These are phyloP conservation scores for Mytilinidion resinicola DNA, from an alignment of 495 filamentous ascomycete genomes.

Conservation along the genomic window DNA sequence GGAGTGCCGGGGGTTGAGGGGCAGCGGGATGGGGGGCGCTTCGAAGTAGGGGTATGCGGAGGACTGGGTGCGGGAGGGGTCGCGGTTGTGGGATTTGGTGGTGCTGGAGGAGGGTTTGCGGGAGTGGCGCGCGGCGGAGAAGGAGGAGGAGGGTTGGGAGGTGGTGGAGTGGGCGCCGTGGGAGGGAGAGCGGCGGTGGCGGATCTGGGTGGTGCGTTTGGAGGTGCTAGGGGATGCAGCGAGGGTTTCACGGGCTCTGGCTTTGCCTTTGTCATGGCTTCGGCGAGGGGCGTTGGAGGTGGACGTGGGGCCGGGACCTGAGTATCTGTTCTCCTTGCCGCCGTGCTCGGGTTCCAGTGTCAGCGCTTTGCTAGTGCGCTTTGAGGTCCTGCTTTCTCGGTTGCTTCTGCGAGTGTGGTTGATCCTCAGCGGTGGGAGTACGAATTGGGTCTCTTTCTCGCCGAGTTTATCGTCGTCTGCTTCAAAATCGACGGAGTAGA, in stretches of 20 bases:
- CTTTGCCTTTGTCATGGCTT: background rate
- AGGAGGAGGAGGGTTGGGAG: constrained; percentile 5
- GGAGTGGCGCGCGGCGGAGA: constrained; percentile 5
- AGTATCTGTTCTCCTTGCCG: constrained; percentile 22
- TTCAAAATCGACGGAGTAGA: constrained; percentile 8
- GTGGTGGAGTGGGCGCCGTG: background rate
- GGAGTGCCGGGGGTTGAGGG: background rate
- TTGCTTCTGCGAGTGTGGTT: constrained; percentile 4
- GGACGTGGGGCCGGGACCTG: constrained; percentile 7
- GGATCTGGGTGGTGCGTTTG: too few relatives aligned
- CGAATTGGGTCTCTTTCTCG: constrained; percentile 10
- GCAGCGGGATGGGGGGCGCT: background rate
- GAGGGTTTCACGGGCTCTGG: background rate
- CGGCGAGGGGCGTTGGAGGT: background rate
- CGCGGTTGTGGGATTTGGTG: background rate
- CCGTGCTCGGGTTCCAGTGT: constrained; percentile 9
- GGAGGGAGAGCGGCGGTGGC: background rate
- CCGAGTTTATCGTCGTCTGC: constrained; percentile 10
- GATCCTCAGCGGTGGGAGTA: constrained; percentile 10
- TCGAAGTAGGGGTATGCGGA: constrained; percentile 19
- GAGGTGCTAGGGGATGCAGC: background rate
- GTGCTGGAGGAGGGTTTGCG: constrained; percentile 1
- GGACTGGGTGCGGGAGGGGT: constrained; percentile 17
- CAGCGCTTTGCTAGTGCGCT: constrained; percentile 1
- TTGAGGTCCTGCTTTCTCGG: constrained; percentile 3